phyloP scores from a whole-genome alignment of 2,329 filamentous ascomycete genomes.

The Paradendryphiella salina region DNA sequence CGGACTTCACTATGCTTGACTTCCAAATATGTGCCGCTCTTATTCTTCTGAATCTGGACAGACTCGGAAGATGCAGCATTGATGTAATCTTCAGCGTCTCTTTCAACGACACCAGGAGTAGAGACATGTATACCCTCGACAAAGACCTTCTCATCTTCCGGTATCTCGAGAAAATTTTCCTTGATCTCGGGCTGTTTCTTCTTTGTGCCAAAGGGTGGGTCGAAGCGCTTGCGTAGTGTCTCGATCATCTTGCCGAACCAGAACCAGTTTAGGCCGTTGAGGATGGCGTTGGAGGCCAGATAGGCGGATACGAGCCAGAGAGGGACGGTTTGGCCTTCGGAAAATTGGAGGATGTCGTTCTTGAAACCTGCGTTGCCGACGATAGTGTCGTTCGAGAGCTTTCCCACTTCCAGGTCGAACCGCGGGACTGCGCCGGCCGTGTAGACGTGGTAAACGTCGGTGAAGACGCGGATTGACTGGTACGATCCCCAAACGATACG shows the following conservation, averaged over 20 bases:
- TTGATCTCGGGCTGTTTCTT: constrained; percentile 27
- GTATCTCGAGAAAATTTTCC: constrained; percentile 15
- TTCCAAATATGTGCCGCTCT: constrained; percentile 31
- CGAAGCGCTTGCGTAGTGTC: constrained; percentile 76
- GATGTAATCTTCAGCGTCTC: constrained; percentile 29
- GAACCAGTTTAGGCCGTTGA: constrained; percentile 78
- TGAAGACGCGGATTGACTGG: constrained; percentile 66
- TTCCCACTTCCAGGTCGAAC: constrained; percentile 36
- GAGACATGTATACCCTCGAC: constrained; percentile 41
- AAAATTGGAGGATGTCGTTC: constrained; percentile 56
- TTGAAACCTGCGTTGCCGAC: constrained; percentile 29
- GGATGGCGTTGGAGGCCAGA: constrained; percentile 67
- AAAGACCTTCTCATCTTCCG: constrained; percentile 37
- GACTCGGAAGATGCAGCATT: constrained; percentile 10
- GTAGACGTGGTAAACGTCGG: constrained; percentile 63
- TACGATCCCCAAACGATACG: constrained; percentile 79
- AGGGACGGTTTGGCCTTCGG: constrained; percentile 56
- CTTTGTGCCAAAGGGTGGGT: constrained; percentile 56
- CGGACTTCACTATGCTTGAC: constrained; percentile 34
- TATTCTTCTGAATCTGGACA: constrained; percentile 28
- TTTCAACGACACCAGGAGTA: constrained; percentile 32
- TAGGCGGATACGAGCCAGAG: constrained; percentile 72
- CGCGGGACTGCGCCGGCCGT: constrained; percentile 25
- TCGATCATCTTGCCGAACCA: constrained; percentile 89
- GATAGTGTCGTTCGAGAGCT: constrained; percentile 29